Conservation (phyloP, 2,329 filamentous ascomycete genomes). For the Teratosphaeria nubilosa region DNA sequence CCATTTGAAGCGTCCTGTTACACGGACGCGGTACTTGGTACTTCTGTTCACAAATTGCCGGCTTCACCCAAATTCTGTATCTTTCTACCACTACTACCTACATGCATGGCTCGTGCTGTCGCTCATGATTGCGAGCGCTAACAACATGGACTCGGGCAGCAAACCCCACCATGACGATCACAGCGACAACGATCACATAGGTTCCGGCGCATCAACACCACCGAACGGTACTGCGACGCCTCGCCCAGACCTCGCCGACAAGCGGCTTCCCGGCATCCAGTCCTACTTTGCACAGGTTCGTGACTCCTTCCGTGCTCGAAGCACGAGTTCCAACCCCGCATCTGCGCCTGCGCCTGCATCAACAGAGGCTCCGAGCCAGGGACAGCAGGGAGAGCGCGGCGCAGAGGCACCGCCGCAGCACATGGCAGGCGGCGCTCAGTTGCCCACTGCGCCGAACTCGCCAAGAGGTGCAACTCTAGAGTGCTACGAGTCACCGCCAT, state of each 20-base stretch:
- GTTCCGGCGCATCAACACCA: slow-evolving; percentile 71
- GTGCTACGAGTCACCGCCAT: slow-evolving; percentile 19
- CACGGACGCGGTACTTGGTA: not conserved
- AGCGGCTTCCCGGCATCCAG: slow-evolving; percentile 83
- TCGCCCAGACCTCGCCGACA: slow-evolving; percentile 86
- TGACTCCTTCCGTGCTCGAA: slow-evolving; percentile 54
- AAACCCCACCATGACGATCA: slow-evolving; percentile 49
- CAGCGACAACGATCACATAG: slow-evolving; percentile 61
- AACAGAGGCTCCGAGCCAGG: slow-evolving; percentile 5
- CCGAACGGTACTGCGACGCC: slow-evolving; percentile 80
- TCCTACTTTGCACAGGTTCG: slow-evolving; percentile 99
- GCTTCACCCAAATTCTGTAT: not conserved
- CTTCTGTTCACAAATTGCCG: not conserved
- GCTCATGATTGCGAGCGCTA: slow-evolving; percentile 17
- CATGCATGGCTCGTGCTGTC: slow-evolving; percentile 3
- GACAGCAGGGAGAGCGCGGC: slow-evolving; percentile 8
- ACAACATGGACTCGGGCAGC: slow-evolving; percentile 14
- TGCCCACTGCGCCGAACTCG: slow-evolving; percentile 28
- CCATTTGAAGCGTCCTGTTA: not conserved
- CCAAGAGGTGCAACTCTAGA: slow-evolving; percentile 14
- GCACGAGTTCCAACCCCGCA: slow-evolving; percentile 29
- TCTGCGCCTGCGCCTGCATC: slow-evolving; percentile 13
- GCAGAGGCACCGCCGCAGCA: slow-evolving; percentile 10
- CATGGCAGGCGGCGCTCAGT: slow-evolving; percentile 11
- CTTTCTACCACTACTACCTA: not conserved